A percentile compares a stretch with the other conserved stretches of the same genome.
Conservation (phyloP, 2,329 filamentous ascomycete species). For the Cordyceps farinosa region DNA sequence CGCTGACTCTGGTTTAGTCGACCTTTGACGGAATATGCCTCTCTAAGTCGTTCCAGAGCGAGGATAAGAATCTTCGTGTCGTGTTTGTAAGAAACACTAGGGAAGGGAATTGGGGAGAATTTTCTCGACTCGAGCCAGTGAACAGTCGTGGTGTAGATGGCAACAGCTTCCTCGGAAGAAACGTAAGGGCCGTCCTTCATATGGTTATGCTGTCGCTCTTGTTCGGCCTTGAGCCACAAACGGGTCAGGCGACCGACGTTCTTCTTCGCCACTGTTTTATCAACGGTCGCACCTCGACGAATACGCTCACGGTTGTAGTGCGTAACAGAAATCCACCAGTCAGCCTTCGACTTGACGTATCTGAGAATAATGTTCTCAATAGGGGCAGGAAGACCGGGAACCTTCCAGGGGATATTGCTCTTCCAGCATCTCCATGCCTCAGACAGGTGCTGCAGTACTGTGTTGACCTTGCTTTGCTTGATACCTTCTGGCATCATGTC, state of each 20-base stretch:
- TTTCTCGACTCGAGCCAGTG: slow-evolving; percentile 98
- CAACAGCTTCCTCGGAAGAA: slow-evolving; percentile 95
- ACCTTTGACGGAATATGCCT: slow-evolving; percentile 97
- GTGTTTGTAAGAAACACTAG: slow-evolving; percentile 98
- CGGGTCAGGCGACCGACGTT: slow-evolving; percentile 92
- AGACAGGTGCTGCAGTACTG: slow-evolving; percentile 91
- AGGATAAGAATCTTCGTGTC: slow-evolving; percentile 98
- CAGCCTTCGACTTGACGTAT: slow-evolving; percentile 98
- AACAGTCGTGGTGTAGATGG: slow-evolving; percentile 97
- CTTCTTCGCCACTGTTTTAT: slow-evolving; percentile 99
- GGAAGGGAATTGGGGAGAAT: slow-evolving; percentile 97
- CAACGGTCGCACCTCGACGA: slow-evolving; percentile 89
- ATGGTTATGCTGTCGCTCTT: slow-evolving; percentile 98
- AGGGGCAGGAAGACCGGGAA: slow-evolving; percentile 89
- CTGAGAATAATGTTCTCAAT: slow-evolving; percentile 98
- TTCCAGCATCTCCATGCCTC: slow-evolving; percentile 99
- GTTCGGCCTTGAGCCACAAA: slow-evolving; percentile 96
- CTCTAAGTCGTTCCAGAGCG: slow-evolving; percentile 84
- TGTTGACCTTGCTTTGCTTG: slow-evolving; percentile 99
- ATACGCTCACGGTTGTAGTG: slow-evolving; percentile 99
- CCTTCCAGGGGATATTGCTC: slow-evolving; percentile 99
- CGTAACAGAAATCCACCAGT: slow-evolving; percentile 99
- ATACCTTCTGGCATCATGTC: slow-evolving; percentile 99
- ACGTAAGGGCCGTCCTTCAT: slow-evolving; percentile 99
- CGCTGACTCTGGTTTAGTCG: slow-evolving; percentile 95